A percentile compares a stretch with the other conserved stretches of the same genome.
phyloP scores from a whole-genome alignment of 2,329 filamentous ascomycete species.

The Alternaria arbusti region DNA sequence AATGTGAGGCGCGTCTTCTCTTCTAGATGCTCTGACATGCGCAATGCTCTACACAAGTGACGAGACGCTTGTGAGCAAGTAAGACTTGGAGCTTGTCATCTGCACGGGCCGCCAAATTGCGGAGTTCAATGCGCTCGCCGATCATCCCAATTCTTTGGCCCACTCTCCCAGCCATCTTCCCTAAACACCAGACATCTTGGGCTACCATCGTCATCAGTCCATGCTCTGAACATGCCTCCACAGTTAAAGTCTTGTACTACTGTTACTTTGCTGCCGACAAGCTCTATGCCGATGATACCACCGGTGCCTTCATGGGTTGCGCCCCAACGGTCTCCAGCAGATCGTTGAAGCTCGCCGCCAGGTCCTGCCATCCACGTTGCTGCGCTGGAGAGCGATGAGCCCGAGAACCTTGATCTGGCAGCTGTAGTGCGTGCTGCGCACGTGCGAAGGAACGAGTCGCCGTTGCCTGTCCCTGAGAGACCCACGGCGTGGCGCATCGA shows the following conservation, averaged over 20 bases:
- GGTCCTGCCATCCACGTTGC: slow-evolving; percentile 71
- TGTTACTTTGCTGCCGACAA: slow-evolving; percentile 58
- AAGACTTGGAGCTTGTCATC: neutral
- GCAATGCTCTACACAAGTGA: neutral
- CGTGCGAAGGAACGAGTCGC: slow-evolving; percentile 81
- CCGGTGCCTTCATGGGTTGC: slow-evolving; percentile 80
- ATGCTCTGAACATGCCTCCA: slow-evolving; percentile 86
- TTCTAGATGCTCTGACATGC: neutral
- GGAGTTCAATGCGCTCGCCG: neutral
- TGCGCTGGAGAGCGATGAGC: slow-evolving; percentile 61
- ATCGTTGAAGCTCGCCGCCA: slow-evolving; percentile 74
- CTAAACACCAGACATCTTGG: slow-evolving; percentile 66
- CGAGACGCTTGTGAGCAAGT: neutral
- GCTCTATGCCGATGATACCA: slow-evolving; percentile 83
- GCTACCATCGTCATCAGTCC: slow-evolving; percentile 68
- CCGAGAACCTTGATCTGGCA: slow-evolving; percentile 72
- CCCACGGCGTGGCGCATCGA: slow-evolving; percentile 55
- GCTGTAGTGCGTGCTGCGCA: slow-evolving; percentile 74
- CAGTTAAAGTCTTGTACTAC: slow-evolving; percentile 84
- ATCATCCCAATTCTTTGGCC: slow-evolving; percentile 15
- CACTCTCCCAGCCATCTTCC: slow-evolving; percentile 46
- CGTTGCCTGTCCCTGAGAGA: slow-evolving; percentile 83
- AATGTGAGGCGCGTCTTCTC: neutral
- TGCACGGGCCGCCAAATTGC: neutral
- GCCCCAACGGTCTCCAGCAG: slow-evolving; percentile 75